phyloP scores from a whole-genome alignment of 192 early-diverging fungal genomes.

The Ambispora gerdemannii region DNA sequence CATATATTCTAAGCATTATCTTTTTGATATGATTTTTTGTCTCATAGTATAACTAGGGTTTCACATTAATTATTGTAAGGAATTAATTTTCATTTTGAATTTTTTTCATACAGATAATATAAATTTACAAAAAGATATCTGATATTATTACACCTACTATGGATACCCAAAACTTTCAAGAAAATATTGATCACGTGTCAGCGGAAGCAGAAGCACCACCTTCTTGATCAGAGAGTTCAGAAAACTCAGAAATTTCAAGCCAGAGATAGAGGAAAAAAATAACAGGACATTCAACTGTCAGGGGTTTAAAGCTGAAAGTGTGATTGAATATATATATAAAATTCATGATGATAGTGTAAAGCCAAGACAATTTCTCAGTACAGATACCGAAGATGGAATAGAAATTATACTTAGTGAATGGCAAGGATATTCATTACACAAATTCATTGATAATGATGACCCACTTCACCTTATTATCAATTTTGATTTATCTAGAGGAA shows the following conservation, averaged over 20 bases:
- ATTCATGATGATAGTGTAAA: too few species aligned
- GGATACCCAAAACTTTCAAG: too few species aligned
- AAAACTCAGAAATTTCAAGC: neutral
- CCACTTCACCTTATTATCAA: too few species aligned
- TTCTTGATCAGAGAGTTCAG: too few species aligned
- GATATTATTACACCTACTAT: too few species aligned
- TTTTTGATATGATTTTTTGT: constrained; percentile 19
- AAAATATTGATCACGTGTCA: constrained; percentile 5
- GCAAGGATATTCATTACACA: too few species aligned
- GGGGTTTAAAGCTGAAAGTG: constrained; percentile 8
- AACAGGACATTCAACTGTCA: neutral
- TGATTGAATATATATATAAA: too few species aligned
- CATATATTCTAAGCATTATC: neutral
- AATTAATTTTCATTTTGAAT: constrained; percentile 22
- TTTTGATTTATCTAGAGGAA: too few species aligned
- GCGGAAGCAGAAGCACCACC: neutral
- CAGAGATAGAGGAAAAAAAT: constrained; percentile 4
- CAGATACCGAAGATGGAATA: too few species aligned
- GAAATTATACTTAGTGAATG: too few species aligned
- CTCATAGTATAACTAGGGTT: neutral
- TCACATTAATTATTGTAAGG: constrained; percentile 16
- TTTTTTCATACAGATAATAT: constrained; percentile 23
- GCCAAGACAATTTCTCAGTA: too few species aligned
- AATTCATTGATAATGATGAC: too few species aligned
- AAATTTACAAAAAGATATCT: constrained; percentile 20